Evolutionary conservation across 2,329 filamentous ascomycete genomes (phyloP).

Genomic region (Emergomyces orientalis): DNA sequence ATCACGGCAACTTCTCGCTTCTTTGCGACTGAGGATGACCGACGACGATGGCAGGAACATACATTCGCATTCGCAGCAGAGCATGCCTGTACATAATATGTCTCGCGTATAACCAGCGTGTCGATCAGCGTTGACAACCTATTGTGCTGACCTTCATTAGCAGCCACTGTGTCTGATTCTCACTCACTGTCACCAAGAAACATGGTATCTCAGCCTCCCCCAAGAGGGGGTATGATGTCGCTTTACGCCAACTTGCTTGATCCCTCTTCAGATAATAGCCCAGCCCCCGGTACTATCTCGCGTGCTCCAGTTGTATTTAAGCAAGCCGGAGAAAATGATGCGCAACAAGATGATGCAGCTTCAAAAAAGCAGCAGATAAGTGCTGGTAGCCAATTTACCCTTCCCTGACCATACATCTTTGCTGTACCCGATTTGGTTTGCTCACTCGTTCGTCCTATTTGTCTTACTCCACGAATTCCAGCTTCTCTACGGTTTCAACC

Average conservation of each 20-base stretch:
- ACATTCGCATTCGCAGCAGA: not conserved
- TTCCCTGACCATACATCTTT: conserved; percentile 24
- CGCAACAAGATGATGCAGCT: conserved; percentile 40
- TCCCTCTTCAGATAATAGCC: conserved; percentile 28
- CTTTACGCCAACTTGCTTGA: conserved; percentile 80
- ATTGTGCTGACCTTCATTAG: conserved; percentile 8
- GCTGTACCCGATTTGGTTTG: conserved; percentile 26
- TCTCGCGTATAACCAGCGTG: not conserved
- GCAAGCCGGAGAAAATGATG: conserved; percentile 42
- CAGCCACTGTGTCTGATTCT: not conserved
- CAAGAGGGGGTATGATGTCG: conserved; percentile 48
- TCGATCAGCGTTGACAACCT: not conserved
- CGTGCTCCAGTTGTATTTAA: conserved; percentile 66
- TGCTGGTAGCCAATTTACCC: conserved; percentile 48
- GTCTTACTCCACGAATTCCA: conserved; percentile 25
- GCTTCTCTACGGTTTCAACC: conserved; percentile 76
- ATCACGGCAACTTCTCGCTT: not conserved
- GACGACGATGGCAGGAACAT: not conserved
- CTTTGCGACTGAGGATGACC: not conserved
- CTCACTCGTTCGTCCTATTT: conserved; percentile 39
- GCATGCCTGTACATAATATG: not conserved
- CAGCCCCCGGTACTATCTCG: conserved; percentile 56
- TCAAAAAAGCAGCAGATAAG: conserved; percentile 57
- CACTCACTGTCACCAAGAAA: not conserved
- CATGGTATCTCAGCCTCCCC: conserved; percentile 20